These are phyloP conservation scores for Kluyveromyces marxianus DNA, from an alignment of 1,139 yeast genomes.

Conservation along the genomic window DNA sequence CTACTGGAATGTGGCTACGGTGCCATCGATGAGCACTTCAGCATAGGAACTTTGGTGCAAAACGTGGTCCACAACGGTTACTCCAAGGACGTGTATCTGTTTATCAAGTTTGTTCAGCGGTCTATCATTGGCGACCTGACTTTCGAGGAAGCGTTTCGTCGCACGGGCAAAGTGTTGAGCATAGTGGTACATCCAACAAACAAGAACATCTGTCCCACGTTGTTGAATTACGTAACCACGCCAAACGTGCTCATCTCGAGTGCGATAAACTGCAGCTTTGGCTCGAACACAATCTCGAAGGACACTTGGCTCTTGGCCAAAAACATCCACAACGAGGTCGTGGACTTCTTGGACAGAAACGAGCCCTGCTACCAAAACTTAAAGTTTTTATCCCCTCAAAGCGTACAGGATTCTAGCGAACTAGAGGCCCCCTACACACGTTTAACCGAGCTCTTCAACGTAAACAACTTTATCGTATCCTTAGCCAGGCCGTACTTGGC, in stretches of 20 bases:
- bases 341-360: conserved; percentile 27
- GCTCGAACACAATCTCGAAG: conserved; percentile 55
- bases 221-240: conserved; percentile 84
- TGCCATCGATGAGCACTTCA: conserved; percentile 50
- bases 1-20: conserved; percentile 47
- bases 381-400: conserved; percentile 40
- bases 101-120: conserved; percentile 68
- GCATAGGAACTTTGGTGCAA: conserved; percentile 60
- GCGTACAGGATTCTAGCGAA: conserved; percentile 32
- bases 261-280: conserved; percentile 52
- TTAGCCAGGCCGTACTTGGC: conserved; percentile 91
- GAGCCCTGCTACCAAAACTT: conserved; percentile 19
- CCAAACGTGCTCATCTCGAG: conserved; percentile 92
- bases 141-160: conserved; percentile 86
- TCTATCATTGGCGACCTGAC: conserved; percentile 73
- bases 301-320: conserved; percentile 62
- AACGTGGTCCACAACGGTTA: conserved; percentile 67
- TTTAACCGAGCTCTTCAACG: conserved; percentile 85
- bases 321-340: conserved; percentile 54
- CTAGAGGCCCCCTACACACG: conserved; percentile 72
- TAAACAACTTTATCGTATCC: conserved; percentile 83
- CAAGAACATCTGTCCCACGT: conserved; percentile 53
- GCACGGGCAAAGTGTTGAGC: conserved; percentile 76
- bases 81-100: conserved; percentile 75
- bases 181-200: conserved; percentile 86